Base-by-base conservation (phyloP, 257 asterid species). In the Solanum corneliomulleri region DNA sequence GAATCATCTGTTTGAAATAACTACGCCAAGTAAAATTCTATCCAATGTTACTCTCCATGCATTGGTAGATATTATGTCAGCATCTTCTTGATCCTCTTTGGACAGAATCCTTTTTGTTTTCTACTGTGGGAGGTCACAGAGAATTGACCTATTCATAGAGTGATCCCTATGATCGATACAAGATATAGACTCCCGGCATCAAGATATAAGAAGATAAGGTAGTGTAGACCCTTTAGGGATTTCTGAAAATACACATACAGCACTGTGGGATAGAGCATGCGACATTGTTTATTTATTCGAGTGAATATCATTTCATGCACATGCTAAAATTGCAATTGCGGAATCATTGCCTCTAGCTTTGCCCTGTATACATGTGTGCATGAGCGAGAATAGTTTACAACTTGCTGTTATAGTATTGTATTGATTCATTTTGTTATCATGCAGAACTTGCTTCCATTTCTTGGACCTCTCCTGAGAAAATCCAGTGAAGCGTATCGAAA, bases 361-460 rank as follows among this genome's bases (percentile, higher is more conserved):
- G 1, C 83, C 83, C 56, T 76, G 35, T 41, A 35, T 35, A 76
- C 29, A 4, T 75, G 82, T 39, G 56, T 75, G 60, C 62, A 41
- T 42, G 62, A 42, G 83, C 13, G 1, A n/a, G 83, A 77, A n/a
- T 77, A 20, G 25, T n/a, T 77, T 23, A 8, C 37, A 44, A 14
- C 83, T 77, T 77, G n/a, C 60, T 77, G 62, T 77, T 42, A 7
- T 42, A 77, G 14, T 77, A 42, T 42, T 42, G 58, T 41, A 44
- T 77, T 44, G 37, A 45, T 37, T 72, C 88, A 64, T 85, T 37
- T 70, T 87, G 70, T 82, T 75, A 70, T 86, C 88, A 62, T 82
- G 96, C 95, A 97, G 99, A 95, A 96, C 89, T 91, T 97, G 90
- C 92, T 95, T 89, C 97, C 98, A 35, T 96, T 97, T 91, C 96